Conservation (phyloP, 345 rosid species). For the Sonneratia caseolaris region DNA sequence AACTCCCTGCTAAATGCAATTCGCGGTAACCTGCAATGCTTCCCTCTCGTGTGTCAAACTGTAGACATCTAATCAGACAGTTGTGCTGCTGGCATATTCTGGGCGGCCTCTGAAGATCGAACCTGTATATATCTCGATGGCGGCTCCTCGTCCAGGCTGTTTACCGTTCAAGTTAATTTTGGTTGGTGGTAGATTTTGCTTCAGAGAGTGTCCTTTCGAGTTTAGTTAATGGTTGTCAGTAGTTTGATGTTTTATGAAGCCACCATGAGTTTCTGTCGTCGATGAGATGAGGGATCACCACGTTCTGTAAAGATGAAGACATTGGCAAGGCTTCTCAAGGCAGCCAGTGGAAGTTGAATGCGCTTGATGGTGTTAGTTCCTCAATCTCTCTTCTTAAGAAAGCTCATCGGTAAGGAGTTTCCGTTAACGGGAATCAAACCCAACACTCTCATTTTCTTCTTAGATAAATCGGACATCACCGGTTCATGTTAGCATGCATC, state of each 20-base stretch:
- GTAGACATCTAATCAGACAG: constrained; percentile 12
- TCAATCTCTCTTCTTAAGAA: no score
- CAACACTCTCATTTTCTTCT: no score
- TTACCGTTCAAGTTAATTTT: not conserved
- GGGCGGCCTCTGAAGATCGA: constrained; percentile 23
- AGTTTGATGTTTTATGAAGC: not conserved
- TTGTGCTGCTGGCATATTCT: constrained; percentile 33
- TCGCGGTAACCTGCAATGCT: constrained; percentile 11
- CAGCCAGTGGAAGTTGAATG: not conserved
- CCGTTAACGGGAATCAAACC: no score
- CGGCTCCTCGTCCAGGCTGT: not conserved
- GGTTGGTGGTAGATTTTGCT: not conserved
- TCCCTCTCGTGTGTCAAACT: constrained; percentile 11
- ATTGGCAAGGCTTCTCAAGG: not conserved
- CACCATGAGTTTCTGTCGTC: not conserved
- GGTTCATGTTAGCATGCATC: no score
- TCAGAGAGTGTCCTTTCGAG: not conserved
- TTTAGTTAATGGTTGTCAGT: not conserved
- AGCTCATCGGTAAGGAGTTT: no score
- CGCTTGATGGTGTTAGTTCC: not conserved
- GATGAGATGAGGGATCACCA: not conserved
- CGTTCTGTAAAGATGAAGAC: not conserved
- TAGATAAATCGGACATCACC: no score
- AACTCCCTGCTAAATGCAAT: not conserved
- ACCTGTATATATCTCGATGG: constrained; percentile 20